Conservation (phyloP, 2,329 filamentous ascomycete genomes). For the Microthyrium microscopicum region DNA sequence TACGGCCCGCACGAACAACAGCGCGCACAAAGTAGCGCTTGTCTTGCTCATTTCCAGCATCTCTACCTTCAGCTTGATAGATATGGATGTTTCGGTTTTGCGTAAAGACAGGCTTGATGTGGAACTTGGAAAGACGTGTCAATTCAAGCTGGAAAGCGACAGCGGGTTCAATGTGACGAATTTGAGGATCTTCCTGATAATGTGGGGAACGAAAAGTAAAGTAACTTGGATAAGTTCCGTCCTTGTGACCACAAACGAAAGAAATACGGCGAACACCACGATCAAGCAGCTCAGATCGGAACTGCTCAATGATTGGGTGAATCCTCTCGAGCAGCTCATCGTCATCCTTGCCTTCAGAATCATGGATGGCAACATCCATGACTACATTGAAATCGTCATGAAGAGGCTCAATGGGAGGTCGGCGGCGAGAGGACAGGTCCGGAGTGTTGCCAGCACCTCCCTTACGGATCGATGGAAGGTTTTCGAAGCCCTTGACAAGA, state of each 20-base stretch:
- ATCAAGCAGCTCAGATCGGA: conserved; percentile 67
- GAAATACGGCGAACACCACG: conserved; percentile 78
- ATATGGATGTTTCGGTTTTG: conserved; percentile 99
- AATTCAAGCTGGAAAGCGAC: conserved; percentile 98
- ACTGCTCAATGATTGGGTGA: conserved; percentile 55
- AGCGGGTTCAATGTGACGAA: conserved; percentile 92
- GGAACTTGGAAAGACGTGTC: conserved; percentile 84
- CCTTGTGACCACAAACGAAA: conserved; percentile 88
- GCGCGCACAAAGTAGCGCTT: conserved; percentile 98
- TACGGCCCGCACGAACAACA: conserved; percentile 80
- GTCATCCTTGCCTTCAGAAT: conserved; percentile 72
- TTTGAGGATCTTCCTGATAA: conserved; percentile 84
- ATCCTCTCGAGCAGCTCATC: conserved; percentile 65
- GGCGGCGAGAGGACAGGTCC: conserved; percentile 56
- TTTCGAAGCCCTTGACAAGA: conserved; percentile 67
- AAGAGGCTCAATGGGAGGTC: conserved; percentile 31
- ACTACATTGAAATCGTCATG: conserved; percentile 78
- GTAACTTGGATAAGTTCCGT: conserved; percentile 91
- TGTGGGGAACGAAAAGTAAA: conserved; percentile 91
- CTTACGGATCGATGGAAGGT: conserved; percentile 51
- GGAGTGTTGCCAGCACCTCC: conserved; percentile 43
- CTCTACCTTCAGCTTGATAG: conserved; percentile 91
- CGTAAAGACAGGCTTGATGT: conserved; percentile 95
- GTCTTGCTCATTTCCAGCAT: conserved; percentile 82
- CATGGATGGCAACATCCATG: conserved; percentile 78